Evolutionary conservation across 768 basidiomycete species (phyloP), one percentile per base, ranked within the genome.

Genomic region (Amanita phalloides): DNA sequence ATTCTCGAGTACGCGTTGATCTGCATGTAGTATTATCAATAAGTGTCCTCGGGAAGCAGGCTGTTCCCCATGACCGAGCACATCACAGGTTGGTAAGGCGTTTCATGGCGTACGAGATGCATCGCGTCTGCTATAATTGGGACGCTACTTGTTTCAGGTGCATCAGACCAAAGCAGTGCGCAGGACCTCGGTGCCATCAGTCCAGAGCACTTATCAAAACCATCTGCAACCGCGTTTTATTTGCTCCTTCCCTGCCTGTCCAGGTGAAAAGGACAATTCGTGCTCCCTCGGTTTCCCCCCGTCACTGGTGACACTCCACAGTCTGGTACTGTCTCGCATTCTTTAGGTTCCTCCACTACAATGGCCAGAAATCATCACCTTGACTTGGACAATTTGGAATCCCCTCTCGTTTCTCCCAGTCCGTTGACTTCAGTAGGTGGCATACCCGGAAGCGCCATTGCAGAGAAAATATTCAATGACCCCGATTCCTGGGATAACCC

Each of bases 381-480:
- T 32, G 69, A 71, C 58, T 65, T 72, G 56, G 71, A 71, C 57
- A 56, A 65, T 47, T 59, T 69, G 39, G 71, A 72, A 36, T 72
- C 71, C 33, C 71, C 70, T 0, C 48, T 70, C 49, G 54, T 68
- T 28, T 68, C 68, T 6, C 60, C 66, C 6, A 59, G 59, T 14
- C 65, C 67, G 9, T 57, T 62, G 51, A 63, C 60, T 23, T 61
- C 61, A 20, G 54, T 61, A 14, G 61, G 63, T 53, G 59, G 57
- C 33, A 57, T 67, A 17, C 70, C 69, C 17, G 65, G 64, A n/a
- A 70, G 65, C 48, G 69, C 69, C 9, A 60, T 71, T 26, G 71
- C 70, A 49, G 71, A 72, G 56, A 64, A 60, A 47, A 73, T 72
- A 45, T 71, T 72, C 57, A 71, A 71, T 45, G 70, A 71, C 53